Percentiles rank a stretch among this genome's conserved stretches.
These are phyloP conservation scores for Phytophthora syringae DNA, from an alignment of 352 stramenopile genomes.

Conservation along the genomic window DNA sequence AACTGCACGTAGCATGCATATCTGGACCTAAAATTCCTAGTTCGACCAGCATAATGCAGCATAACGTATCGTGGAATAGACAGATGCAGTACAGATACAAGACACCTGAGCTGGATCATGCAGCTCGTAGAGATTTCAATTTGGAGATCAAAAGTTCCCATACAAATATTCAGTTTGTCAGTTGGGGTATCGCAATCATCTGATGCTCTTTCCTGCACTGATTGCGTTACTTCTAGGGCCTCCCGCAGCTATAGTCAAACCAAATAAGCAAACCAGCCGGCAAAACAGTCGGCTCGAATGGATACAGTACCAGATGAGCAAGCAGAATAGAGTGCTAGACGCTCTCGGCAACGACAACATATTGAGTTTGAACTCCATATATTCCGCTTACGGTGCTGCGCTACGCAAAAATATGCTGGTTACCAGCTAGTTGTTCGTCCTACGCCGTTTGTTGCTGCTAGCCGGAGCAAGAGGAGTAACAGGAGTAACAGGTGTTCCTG, in stretches of 20 bases:
- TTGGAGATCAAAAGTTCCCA: constrained; percentile 1
- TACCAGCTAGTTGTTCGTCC: not conserved
- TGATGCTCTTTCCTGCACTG: no score
- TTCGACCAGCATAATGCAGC: not conserved
- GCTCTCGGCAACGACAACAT: not conserved
- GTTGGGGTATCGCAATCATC: not conserved
- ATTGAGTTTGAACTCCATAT: not conserved
- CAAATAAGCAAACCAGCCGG: not conserved
- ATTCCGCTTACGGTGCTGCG: not conserved
- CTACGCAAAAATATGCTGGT: not conserved
- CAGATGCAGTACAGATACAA: not conserved
- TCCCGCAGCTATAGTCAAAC: not conserved
- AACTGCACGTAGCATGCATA: not conserved
- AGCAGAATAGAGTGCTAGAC: not conserved
- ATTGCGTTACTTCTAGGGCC: no score
- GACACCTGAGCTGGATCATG: not conserved
- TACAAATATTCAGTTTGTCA: not conserved
- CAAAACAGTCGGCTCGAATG: not conserved
- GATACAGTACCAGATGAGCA: not conserved
- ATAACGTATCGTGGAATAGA: not conserved
- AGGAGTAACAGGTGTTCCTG: not conserved
- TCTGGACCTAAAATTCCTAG: not conserved
- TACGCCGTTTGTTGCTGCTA: not conserved
- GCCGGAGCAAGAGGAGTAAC: not conserved
- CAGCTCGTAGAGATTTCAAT: not conserved